phyloP scores from a whole-genome alignment of 2,329 filamentous ascomycete species.

The Pyrenochaeta sp. region DNA sequence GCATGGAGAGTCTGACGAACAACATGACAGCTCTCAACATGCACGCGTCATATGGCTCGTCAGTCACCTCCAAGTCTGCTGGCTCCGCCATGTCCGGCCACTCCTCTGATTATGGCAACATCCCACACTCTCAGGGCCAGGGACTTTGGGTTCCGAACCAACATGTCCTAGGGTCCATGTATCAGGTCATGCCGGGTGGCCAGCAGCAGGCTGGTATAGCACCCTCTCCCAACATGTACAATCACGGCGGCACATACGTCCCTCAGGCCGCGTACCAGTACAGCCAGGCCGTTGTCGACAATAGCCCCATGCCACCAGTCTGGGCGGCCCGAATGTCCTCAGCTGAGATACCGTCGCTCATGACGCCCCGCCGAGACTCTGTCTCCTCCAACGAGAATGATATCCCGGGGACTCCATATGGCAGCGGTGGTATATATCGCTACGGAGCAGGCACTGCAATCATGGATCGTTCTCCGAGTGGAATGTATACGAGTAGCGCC shows the following conservation, averaged over 20 bases:
- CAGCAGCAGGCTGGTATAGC: conserved; percentile 43
- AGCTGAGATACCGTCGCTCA: conserved; percentile 58
- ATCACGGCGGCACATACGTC: conserved; percentile 54
- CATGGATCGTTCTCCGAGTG: conserved; percentile 60
- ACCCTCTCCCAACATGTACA: conserved; percentile 56
- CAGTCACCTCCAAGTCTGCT: conserved; percentile 42
- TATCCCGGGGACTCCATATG: conserved; percentile 58
- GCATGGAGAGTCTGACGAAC: conserved; percentile 44
- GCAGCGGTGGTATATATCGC: conserved; percentile 54
- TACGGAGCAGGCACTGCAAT: conserved; percentile 56
- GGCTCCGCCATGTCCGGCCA: conserved; percentile 41
- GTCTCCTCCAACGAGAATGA: conserved; percentile 63
- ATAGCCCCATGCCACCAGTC: conserved; percentile 55
- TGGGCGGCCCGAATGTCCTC: conserved; percentile 58
- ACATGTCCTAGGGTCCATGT: conserved; percentile 44
- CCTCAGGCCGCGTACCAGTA: conserved; percentile 56
- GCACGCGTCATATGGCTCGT: conserved; percentile 44
- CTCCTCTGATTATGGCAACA: conserved; percentile 46
- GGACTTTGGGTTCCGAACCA: conserved; percentile 50
- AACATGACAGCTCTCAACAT: conserved; percentile 49
- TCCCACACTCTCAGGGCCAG: conserved; percentile 47
- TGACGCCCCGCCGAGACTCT: conserved; percentile 62
- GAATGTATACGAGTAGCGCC: conserved; percentile 56
- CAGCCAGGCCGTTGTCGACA: conserved; percentile 53
- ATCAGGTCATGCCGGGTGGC: conserved; percentile 43